Conservation (phyloP, 495 filamentous ascomycete species). For the Talaromyces borbonicus region DNA sequence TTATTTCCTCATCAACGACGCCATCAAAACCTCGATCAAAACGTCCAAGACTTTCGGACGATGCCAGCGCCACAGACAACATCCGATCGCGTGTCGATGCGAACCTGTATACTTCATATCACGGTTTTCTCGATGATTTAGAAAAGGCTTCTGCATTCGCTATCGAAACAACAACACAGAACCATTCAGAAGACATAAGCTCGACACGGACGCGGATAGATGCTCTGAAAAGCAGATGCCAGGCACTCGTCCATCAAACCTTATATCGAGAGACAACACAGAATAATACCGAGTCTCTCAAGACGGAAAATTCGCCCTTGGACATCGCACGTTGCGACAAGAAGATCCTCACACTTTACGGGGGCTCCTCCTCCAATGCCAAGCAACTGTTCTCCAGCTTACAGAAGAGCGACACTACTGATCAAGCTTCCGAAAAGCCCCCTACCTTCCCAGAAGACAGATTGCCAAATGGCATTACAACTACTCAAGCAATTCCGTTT, state of each 20-base stretch:
- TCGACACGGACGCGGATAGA: slow-evolving; percentile 32
- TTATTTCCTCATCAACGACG: slow-evolving; percentile 27
- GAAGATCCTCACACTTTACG: slow-evolving; percentile 60
- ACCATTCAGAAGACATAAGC: slow-evolving; percentile 9
- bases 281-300: slow-evolving; percentile 30
- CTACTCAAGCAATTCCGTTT: slow-evolving; percentile 56
- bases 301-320: slow-evolving; percentile 27
- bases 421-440: slow-evolving; percentile 30
- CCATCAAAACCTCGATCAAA: slow-evolving; percentile 38
- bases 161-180: slow-evolving; percentile 25
- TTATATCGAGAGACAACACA: slow-evolving; percentile 23
- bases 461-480: slow-evolving; percentile 64
- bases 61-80: slow-evolving; percentile 26
- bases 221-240: slow-evolving; percentile 40
- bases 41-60: slow-evolving; percentile 35
- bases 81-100: slow-evolving; percentile 32
- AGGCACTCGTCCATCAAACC: slow-evolving; percentile 36
- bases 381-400: slow-evolving; percentile 80
- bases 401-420: slow-evolving; percentile 32
- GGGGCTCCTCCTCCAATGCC: slow-evolving; percentile 53
- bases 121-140: slow-evolving; percentile 41
- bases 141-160: slow-evolving; percentile 36
- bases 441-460: slow-evolving; percentile 47
- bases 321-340: slow-evolving; percentile 33
- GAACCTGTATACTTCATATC: slow-evolving; percentile 34